Percentiles rank a stretch among this genome's conserved stretches.
phyloP scores from a whole-genome alignment of 208 protist species.

The Borovskyia barvae region DNA sequence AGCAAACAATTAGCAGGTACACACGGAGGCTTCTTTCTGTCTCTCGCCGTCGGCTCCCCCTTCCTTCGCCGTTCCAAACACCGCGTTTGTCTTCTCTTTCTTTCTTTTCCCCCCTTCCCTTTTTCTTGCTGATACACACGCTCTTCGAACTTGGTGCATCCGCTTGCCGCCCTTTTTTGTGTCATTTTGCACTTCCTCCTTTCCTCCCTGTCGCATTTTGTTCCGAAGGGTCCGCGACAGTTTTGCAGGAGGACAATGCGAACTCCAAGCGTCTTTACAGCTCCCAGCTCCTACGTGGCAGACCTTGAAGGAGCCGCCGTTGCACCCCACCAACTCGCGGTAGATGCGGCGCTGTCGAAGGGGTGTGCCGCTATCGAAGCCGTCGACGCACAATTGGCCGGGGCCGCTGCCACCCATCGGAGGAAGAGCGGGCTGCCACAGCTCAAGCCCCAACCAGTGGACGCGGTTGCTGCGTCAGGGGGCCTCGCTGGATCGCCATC shows the following conservation, averaged over 20 bases:
- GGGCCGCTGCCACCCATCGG: neutral
- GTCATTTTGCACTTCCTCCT: neutral
- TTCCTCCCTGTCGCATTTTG: neutral
- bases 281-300: neutral
- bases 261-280: neutral
- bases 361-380: too few species aligned
- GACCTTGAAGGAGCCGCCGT: conserved; percentile 6
- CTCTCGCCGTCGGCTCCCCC: neutral
- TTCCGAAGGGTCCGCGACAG: too few species aligned
- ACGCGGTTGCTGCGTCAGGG: too few species aligned
- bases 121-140: conserved; percentile 2
- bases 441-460: neutral
- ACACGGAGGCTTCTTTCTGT: too few species aligned
- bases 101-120: neutral
- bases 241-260: too few species aligned
- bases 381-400: too few species aligned
- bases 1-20: too few species aligned
- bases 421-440: neutral
- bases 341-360: too few species aligned
- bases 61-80: neutral
- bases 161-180: neutral
- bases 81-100: neutral
- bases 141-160: too few species aligned
- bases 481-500: too few species aligned
- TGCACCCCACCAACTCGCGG: too few species aligned